Evolutionary conservation across 345 rosid genomes (phyloP).

Genomic region (Eucalyptus guilfoylei): DNA sequence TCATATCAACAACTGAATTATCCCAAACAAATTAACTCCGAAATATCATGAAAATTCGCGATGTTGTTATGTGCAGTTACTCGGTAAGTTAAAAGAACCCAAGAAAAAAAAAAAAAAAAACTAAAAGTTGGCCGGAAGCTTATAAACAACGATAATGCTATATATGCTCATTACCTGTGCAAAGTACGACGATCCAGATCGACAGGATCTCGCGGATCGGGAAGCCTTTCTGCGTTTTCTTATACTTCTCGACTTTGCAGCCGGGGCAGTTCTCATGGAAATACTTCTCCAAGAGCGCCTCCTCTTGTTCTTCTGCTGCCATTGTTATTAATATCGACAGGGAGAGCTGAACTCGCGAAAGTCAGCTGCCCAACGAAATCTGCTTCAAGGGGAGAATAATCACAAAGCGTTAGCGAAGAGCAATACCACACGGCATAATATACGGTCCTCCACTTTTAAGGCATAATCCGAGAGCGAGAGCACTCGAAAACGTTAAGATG

Average conservation of each 20-base stretch:
- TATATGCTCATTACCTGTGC: constrained; percentile 27
- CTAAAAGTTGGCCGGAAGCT: not conserved
- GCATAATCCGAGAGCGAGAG: not conserved
- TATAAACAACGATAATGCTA: not conserved
- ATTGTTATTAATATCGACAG: not conserved
- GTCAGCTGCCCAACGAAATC: not conserved
- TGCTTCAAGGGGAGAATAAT: not conserved
- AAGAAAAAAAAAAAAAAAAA: not conserved
- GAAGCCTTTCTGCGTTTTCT: constrained; percentile 35
- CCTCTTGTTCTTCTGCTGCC: not conserved
- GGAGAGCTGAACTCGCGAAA: not conserved
- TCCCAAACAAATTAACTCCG: not conserved
- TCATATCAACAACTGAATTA: not conserved
- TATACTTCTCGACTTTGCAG: constrained; percentile 56
- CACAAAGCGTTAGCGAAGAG: not conserved
- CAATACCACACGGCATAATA: not conserved
- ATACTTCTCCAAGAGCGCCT: constrained; percentile 39
- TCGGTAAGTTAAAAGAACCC: not conserved
- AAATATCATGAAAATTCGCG: not conserved
- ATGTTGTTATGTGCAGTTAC: not conserved
- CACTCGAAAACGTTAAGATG: not conserved
- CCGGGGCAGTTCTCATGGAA: constrained; percentile 73
- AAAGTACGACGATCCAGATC: constrained; percentile 68
- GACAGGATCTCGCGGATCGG: constrained; percentile 50
- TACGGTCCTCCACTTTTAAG: not conserved